Conservation (phyloP, 129 eudicot genomes). For the Arctium minus region DNA sequence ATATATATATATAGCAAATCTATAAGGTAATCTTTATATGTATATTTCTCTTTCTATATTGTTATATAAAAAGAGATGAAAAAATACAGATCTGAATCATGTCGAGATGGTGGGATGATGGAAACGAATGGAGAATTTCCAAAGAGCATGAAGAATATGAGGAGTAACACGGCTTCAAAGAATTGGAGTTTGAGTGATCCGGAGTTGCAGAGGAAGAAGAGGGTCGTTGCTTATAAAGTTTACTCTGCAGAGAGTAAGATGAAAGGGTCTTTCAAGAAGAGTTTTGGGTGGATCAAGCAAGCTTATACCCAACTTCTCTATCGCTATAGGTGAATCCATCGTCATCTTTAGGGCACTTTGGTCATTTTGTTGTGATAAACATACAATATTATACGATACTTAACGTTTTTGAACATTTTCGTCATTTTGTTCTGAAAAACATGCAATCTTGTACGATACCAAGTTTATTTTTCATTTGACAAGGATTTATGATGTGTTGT, state of each 20-base stretch:
- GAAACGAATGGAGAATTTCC: constrained; percentile 30
- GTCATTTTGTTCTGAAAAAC: background rate
- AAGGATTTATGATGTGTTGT: background rate
- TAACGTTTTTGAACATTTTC: background rate
- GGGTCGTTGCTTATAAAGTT: constrained; percentile 71
- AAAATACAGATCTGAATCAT: constrained; percentile 61
- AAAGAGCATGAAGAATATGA: constrained; percentile 44
- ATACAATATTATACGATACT: background rate
- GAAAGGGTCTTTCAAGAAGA: constrained; percentile 82
- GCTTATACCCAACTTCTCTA: constrained; percentile 42
- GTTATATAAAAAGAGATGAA: constrained; percentile 38
- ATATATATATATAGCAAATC: background rate
- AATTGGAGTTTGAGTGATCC: constrained; percentile 64
- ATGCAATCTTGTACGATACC: background rate
- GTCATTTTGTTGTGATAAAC: background rate
- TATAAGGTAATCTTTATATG: background rate
- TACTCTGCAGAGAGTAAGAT: constrained; percentile 67
- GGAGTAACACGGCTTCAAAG: constrained; percentile 40
- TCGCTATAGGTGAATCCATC: constrained; percentile 43
- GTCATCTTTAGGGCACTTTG: background rate
- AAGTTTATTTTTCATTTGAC: background rate
- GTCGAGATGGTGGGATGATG: constrained; percentile 38
- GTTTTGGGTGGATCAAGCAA: constrained; percentile 78
- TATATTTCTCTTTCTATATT: background rate
- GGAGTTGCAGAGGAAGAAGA: constrained; percentile 70